A percentile compares a stretch with the other conserved stretches of the same genome.
phyloP scores from a whole-genome alignment of 2,329 filamentous ascomycete genomes.

The Magnaporthiopsis rhizophila region DNA sequence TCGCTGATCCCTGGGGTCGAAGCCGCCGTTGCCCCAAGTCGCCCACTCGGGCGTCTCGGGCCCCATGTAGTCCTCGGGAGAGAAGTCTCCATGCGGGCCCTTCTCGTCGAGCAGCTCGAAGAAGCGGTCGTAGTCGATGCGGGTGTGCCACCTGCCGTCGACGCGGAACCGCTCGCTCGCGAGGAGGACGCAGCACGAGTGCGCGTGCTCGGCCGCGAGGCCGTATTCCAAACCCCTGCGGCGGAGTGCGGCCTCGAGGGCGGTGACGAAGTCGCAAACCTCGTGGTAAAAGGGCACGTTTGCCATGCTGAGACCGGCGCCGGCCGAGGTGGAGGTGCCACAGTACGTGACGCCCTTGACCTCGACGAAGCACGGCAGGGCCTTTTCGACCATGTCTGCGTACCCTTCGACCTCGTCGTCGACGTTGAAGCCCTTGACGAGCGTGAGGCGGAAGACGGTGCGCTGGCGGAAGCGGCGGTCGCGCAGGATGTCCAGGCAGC shows the following conservation, averaged over 20 bases:
- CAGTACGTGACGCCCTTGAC: constrained; percentile 97
- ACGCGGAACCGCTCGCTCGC: constrained; percentile 74
- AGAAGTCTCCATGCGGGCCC: constrained; percentile 59
- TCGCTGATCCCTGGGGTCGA: constrained; percentile 81
- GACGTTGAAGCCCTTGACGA: constrained; percentile 97
- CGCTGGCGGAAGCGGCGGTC: constrained; percentile 78
- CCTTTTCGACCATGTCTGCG: constrained; percentile 77
- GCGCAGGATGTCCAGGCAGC: constrained; percentile 81
- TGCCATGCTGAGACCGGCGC: constrained; percentile 87
- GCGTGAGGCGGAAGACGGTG: constrained; percentile 88
- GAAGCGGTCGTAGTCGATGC: constrained; percentile 85
- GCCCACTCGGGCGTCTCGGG: constrained; percentile 86
- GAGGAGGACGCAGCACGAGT: constrained; percentile 86
- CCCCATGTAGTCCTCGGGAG: constrained; percentile 85
- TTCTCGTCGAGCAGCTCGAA: constrained; percentile 73
- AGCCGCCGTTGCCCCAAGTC: constrained; percentile 87
- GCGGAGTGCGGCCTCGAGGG: constrained; percentile 61
- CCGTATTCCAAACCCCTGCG: constrained; percentile 72
- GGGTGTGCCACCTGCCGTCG: constrained; percentile 77
- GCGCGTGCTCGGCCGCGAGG: constrained; percentile 89
- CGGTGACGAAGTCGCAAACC: constrained; percentile 72
- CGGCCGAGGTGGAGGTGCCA: constrained; percentile 76
- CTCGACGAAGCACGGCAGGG: constrained; percentile 86
- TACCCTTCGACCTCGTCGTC: constrained; percentile 90
- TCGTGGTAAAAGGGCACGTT: constrained; percentile 97